Conservation (phyloP, 2,329 filamentous ascomycete genomes). For the Cytospora schulzeri region DNA sequence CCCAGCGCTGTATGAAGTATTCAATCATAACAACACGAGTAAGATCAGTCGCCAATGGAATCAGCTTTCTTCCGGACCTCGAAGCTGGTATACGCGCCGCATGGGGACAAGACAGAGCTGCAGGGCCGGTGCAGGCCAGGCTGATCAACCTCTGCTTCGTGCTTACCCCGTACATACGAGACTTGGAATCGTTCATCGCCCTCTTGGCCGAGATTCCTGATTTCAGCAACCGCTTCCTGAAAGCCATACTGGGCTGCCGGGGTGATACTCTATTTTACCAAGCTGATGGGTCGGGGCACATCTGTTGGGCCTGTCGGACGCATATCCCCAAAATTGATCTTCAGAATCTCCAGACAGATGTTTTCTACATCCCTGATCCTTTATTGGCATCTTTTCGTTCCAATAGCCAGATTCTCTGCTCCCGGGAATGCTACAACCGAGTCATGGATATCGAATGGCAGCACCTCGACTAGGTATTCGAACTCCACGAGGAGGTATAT, state of each 20-base stretch:
- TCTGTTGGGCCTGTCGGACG: neutral
- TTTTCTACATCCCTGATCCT: too few relatives aligned
- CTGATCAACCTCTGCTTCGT: neutral
- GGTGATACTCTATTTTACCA: neutral
- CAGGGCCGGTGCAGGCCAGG: neutral
- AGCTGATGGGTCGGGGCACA: too few relatives aligned
- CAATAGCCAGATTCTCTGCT: too few relatives aligned
- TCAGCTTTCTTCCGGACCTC: neutral
- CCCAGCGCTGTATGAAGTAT: neutral
- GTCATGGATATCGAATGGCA: neutral
- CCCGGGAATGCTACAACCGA: neutral
- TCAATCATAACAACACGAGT: neutral
- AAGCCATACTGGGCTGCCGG: neutral
- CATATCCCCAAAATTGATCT: neutral
- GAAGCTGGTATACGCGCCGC: constrained; percentile 1
- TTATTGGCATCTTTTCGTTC: too few relatives aligned
- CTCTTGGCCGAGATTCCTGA: neutral
- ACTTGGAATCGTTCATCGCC: neutral
- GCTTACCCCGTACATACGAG: neutral
- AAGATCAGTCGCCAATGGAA: neutral
- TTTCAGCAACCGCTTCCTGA: neutral
- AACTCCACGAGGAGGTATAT: too few relatives aligned
- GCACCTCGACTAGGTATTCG: too few relatives aligned
- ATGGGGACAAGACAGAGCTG: neutral
- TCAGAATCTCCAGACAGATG: too few relatives aligned